phyloP scores from a whole-genome alignment of 495 filamentous ascomycete genomes.

The Lasiosphaeria miniovina region DNA sequence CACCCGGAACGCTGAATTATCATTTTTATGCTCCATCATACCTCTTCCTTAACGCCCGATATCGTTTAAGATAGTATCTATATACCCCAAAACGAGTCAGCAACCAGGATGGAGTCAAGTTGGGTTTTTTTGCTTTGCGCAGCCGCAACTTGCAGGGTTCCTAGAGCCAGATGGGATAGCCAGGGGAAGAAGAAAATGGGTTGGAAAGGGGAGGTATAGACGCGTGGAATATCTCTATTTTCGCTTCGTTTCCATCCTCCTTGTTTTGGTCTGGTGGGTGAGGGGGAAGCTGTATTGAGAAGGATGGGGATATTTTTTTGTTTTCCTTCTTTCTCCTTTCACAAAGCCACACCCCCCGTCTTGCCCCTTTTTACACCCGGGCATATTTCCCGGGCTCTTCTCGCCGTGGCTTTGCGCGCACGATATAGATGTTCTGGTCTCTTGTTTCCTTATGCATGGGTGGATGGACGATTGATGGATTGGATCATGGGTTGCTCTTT shows the following conservation, averaged over 20 bases:
- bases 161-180: background rate
- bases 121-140: background rate
- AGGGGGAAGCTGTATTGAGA: no score
- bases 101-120: background rate
- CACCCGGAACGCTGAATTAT: background rate
- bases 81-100: slow-evolving; percentile 14
- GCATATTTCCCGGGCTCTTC: no score
- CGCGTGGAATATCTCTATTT: background rate
- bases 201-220: background rate
- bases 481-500: background rate
- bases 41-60: slow-evolving; percentile 79
- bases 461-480: background rate
- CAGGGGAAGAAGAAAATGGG: background rate
- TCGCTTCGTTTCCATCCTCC: background rate
- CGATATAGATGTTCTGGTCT: slow-evolving; percentile 1
- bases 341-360: no score
- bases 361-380: no score
- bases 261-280: background rate
- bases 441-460: background rate
- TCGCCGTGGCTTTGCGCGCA: no score
- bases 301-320: background rate
- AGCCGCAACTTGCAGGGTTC: no score
- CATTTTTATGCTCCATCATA: slow-evolving; percentile 53
- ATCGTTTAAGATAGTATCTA: slow-evolving; percentile 94
- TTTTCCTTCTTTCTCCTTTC: background rate